Conservation (phyloP, 257 asterid species). For the Leonotis leonurus region DNA sequence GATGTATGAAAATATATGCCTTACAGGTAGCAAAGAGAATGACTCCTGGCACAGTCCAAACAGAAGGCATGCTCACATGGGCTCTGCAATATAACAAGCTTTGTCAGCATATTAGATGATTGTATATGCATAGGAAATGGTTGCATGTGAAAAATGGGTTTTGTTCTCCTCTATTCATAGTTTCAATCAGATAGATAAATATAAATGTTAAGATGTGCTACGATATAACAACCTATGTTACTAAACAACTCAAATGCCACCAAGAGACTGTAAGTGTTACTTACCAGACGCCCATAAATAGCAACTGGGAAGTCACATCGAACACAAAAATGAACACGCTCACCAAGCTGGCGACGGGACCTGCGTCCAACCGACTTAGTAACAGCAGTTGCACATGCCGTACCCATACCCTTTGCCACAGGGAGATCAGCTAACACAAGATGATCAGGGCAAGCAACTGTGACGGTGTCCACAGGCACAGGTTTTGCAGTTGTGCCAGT, state of each 20-base stretch:
- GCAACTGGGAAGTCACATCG: conserved; percentile 90
- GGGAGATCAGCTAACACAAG: conserved; percentile 93
- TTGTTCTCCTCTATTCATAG: neutral
- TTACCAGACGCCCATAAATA: conserved; percentile 89
- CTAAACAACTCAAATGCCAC: neutral
- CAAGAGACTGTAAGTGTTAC: neutral
- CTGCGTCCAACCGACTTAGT: conserved; percentile 76
- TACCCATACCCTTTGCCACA: conserved; percentile 86
- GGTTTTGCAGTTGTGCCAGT: conserved; percentile 57
- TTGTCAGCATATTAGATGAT: neutral
- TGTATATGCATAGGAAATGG: conserved; percentile 1
- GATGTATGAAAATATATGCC: conserved; percentile 18
- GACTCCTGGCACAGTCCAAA: conserved; percentile 92
- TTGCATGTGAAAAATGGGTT: neutral
- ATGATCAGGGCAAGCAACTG: conserved; percentile 97
- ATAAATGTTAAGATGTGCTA: neutral
- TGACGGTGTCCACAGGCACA: conserved; percentile 49
- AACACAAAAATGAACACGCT: conserved; percentile 90
- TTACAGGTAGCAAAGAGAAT: conserved; percentile 93
- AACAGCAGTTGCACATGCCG: conserved; percentile 42
- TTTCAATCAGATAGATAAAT: conserved; percentile 1
- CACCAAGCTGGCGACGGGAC: conserved; percentile 93
- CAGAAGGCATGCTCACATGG: conserved; percentile 97
- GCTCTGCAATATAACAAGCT: conserved; percentile 56
- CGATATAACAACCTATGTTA: no score